Evolutionary conservation across 208 protist species (phyloP).

Genomic region (Naegleria fowleri): DNA sequence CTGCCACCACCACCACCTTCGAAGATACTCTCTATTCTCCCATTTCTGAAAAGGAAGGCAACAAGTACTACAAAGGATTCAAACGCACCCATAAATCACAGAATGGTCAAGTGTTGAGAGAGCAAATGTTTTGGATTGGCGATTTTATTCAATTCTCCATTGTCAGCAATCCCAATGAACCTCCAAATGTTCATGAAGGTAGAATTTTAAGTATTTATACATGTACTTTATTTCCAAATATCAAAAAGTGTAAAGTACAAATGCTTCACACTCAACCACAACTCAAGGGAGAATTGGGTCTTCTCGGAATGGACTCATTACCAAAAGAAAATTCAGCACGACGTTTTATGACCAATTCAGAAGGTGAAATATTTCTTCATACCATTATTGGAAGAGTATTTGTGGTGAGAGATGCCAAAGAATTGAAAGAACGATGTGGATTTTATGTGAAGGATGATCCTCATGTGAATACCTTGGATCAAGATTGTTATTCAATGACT

Average conservation of each 20-base stretch:
- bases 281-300: not conserved
- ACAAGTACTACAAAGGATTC: not conserved
- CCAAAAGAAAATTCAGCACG: not conserved
- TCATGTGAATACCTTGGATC: not conserved
- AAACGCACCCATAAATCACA: not conserved
- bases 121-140: conserved; percentile 1
- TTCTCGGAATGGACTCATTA: no score
- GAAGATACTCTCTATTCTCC: not conserved
- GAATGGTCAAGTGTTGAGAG: not conserved
- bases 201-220: not conserved
- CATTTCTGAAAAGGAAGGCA: not conserved
- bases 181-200: not conserved
- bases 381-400: not conserved
- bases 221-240: not conserved
- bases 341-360: not conserved
- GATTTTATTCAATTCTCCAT: not conserved
- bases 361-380: not conserved
- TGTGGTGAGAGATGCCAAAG: not conserved
- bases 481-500: not conserved
- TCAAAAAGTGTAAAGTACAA: not conserved
- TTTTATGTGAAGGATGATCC: not conserved
- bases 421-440: not conserved
- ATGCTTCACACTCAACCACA: not conserved
- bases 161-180: not conserved
- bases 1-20: not conserved